These are phyloP conservation scores for Teunomyces aglyptinius DNA, from an alignment of 805 yeast species.

Conservation along the genomic window DNA sequence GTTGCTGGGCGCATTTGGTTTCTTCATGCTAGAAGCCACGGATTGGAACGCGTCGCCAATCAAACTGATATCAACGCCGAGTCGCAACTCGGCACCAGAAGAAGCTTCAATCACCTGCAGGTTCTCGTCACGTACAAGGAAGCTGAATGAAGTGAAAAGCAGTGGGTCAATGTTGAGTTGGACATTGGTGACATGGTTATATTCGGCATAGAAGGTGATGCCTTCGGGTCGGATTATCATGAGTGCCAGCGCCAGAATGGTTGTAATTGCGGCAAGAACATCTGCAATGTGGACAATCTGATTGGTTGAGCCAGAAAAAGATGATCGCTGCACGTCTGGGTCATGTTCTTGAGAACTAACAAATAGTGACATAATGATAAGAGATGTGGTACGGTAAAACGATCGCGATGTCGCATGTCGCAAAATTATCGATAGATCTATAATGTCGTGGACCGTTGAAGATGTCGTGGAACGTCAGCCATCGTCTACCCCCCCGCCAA, in stretches of 20 bases:
- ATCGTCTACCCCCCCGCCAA: background rate
- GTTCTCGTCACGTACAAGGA: conserved; percentile 12
- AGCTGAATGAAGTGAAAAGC: conserved; percentile 30
- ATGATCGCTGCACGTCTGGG: conserved; percentile 11
- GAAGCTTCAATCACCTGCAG: conserved; percentile 1
- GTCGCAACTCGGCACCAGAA: conserved; percentile 11
- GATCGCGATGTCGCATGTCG: conserved; percentile 1
- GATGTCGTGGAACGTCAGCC: background rate
- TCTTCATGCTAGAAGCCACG: conserved; percentile 19
- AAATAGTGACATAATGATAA: background rate
- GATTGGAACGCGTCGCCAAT: conserved; percentile 36
- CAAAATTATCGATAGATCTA: background rate
- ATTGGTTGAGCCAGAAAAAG: conserved; percentile 36
- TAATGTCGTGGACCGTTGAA: background rate
- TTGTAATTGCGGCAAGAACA: conserved; percentile 29
- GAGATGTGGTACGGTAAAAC: too few species aligned
- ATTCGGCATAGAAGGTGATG: conserved; percentile 32
- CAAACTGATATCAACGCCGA: conserved; percentile 38
- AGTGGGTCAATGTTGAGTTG: conserved; percentile 37
- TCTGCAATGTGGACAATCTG: conserved; percentile 40
- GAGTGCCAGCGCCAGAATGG: conserved; percentile 34
- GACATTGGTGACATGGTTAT: conserved; percentile 36
- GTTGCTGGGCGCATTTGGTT: background rate
- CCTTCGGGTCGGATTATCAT: conserved; percentile 33
- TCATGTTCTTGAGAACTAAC: conserved; percentile 4